These are phyloP conservation scores for Penicillium cataractarum DNA, from an alignment of 495 filamentous ascomycete genomes.

Conservation along the genomic window DNA sequence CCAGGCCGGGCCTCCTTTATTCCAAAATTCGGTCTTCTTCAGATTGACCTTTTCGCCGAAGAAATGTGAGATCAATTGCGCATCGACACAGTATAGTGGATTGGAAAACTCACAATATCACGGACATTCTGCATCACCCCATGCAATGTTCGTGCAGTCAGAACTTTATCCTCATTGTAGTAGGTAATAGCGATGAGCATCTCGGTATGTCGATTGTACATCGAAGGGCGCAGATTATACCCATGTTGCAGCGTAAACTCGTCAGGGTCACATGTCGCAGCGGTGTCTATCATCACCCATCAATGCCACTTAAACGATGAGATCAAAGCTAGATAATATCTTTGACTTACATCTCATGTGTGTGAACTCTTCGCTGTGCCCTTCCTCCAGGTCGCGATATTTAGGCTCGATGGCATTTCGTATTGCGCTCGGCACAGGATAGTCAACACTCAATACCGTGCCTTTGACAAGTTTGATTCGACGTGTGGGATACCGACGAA, in stretches of 20 bases:
- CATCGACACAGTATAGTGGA: too few relatives aligned
- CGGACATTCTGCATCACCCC: slow-evolving; percentile 98
- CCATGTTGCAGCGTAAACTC: slow-evolving; percentile 98
- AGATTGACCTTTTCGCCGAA: slow-evolving; percentile 61
- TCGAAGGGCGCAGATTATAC: slow-evolving; percentile 96
- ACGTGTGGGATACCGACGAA: slow-evolving; percentile 84
- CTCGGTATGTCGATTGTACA: slow-evolving; percentile 99
- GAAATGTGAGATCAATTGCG: neutral
- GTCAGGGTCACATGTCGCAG: slow-evolving; percentile 95
- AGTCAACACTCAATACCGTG: slow-evolving; percentile 92
- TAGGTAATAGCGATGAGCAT: slow-evolving; percentile 96
- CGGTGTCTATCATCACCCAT: slow-evolving; percentile 65
- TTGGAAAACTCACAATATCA: slow-evolving; percentile 66
- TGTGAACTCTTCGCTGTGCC: slow-evolving; percentile 85
- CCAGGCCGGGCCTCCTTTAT: slow-evolving; percentile 96
- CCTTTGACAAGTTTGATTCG: slow-evolving; percentile 96
- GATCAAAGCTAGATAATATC: neutral
- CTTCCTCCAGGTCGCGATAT: slow-evolving; percentile 85
- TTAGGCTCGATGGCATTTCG: slow-evolving; percentile 92
- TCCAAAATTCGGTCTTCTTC: slow-evolving; percentile 98
- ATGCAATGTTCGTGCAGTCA: slow-evolving; percentile 89
- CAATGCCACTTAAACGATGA: neutral
- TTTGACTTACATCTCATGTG: slow-evolving; percentile 81
- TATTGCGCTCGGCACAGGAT: slow-evolving; percentile 95
- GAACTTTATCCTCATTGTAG: slow-evolving; percentile 96